phyloP scores from a whole-genome alignment of 441 rosid species.

The Aquilaria agallochum region DNA sequence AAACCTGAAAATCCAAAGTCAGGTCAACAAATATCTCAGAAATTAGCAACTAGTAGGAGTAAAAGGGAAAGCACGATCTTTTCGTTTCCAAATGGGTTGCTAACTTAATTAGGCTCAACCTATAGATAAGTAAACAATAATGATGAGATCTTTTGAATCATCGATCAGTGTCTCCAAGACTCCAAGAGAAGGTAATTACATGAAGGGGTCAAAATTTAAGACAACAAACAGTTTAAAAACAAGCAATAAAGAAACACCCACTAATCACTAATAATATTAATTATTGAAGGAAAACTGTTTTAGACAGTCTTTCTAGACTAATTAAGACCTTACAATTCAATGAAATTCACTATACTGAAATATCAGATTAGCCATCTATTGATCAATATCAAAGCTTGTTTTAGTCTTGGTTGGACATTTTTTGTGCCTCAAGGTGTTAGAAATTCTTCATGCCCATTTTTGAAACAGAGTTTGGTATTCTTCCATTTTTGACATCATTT shows the following conservation, averaged over 20 bases:
- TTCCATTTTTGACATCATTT: constrained; percentile 3
- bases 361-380: no score
- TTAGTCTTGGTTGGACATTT: no score
- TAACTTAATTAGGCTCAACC: not conserved
- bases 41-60: no score
- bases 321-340: no score
- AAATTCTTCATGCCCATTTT: not conserved
- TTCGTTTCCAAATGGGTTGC: not conserved
- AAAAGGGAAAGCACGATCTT: not conserved
- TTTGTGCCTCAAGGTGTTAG: no score
- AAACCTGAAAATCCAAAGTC: no score
- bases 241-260: not conserved
- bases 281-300: not conserved
- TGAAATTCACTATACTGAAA: no score
- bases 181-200: not conserved
- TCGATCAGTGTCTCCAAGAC: no score
- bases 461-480: constrained; percentile 22
- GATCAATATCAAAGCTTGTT: no score
- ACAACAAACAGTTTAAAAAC: constrained; percentile 4
- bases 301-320: not conserved
- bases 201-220: not conserved
- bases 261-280: no score
- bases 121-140: constrained; percentile 4
- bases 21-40: no score
- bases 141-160: not conserved